Evolutionary conservation across 306 rosid species (phyloP).

Genomic region (Inga leiocalycina): DNA sequence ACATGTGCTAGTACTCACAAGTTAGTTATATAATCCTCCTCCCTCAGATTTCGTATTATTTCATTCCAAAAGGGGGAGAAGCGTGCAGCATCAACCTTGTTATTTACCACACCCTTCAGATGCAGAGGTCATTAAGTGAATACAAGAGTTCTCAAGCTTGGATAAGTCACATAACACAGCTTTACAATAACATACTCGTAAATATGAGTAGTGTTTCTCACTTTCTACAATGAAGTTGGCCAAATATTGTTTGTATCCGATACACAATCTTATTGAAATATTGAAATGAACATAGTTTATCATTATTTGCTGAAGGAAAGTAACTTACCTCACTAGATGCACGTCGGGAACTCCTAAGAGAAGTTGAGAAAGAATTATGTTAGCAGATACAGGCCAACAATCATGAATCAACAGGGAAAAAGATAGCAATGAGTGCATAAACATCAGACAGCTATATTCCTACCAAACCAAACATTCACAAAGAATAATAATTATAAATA

Average conservation of each 20-base stretch:
- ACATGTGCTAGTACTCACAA: slow-evolving; percentile 56
- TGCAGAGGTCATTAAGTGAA: slow-evolving; percentile 27
- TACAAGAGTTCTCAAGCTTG: slow-evolving; percentile 16
- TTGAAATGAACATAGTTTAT: background rate
- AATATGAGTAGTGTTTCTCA: slow-evolving; percentile 1
- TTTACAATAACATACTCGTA: slow-evolving; percentile 11
- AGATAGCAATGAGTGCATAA: background rate
- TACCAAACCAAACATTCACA: slow-evolving; percentile 1
- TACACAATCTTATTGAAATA: slow-evolving; percentile 10
- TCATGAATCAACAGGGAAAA: background rate
- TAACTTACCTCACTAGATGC: slow-evolving; percentile 63
- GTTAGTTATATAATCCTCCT: slow-evolving; percentile 89
- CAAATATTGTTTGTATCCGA: background rate
- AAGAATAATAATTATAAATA: slow-evolving; percentile 24
- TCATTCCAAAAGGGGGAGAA: slow-evolving; percentile 98
- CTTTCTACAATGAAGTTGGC: background rate
- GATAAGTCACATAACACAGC: background rate
- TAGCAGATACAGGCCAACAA: slow-evolving; percentile 6
- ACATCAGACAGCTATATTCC: background rate
- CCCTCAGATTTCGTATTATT: slow-evolving; percentile 77
- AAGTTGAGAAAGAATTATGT: slow-evolving; percentile 15
- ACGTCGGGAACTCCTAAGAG: slow-evolving; percentile 58
- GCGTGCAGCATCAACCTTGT: slow-evolving; percentile 78
- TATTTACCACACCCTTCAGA: slow-evolving; percentile 61
- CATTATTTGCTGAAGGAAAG: background rate